Evolutionary conservation across 345 rosid genomes (phyloP).

Genomic region (Melastoma malabathricum): DNA sequence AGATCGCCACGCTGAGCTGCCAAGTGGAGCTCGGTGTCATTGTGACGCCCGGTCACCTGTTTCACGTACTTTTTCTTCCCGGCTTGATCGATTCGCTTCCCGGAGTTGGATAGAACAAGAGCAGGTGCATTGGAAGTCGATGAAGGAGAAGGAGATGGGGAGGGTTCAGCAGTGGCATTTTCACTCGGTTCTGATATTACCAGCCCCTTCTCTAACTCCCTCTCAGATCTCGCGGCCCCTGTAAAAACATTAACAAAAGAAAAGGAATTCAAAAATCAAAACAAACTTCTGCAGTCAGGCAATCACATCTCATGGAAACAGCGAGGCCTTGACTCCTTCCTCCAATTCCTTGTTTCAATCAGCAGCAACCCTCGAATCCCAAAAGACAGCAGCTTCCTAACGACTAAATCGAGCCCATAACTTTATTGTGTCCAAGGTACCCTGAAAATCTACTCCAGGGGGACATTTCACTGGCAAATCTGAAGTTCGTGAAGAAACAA

Average conservation of each 20-base stretch:
- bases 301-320: no score
- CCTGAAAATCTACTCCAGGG: no score
- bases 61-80: slow-evolving; percentile 87
- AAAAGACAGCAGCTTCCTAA: no score
- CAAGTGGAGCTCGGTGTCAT: slow-evolving; percentile 77
- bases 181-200: slow-evolving; percentile 22
- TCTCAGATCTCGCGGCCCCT: slow-evolving; percentile 31
- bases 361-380: no score
- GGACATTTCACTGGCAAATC: no score
- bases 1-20: slow-evolving; percentile 85
- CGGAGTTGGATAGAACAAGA: slow-evolving; percentile 60
- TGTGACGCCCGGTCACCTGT: slow-evolving; percentile 84
- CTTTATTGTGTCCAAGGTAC: no score
- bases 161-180: slow-evolving; percentile 31
- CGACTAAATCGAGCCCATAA: no score
- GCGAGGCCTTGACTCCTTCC: no score
- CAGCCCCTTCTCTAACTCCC: slow-evolving; percentile 58
- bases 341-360: no score
- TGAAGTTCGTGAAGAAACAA: no score
- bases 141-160: slow-evolving; percentile 70
- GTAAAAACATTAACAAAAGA: slow-evolving; percentile 1
- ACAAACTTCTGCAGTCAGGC: no score
- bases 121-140: slow-evolving; percentile 73
- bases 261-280: background rate
- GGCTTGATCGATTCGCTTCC: slow-evolving; percentile 85